These are phyloP conservation scores for Dacryopinax primogenitus DNA, from an alignment of 768 basidiomycete genomes.

Conservation along the genomic window DNA sequence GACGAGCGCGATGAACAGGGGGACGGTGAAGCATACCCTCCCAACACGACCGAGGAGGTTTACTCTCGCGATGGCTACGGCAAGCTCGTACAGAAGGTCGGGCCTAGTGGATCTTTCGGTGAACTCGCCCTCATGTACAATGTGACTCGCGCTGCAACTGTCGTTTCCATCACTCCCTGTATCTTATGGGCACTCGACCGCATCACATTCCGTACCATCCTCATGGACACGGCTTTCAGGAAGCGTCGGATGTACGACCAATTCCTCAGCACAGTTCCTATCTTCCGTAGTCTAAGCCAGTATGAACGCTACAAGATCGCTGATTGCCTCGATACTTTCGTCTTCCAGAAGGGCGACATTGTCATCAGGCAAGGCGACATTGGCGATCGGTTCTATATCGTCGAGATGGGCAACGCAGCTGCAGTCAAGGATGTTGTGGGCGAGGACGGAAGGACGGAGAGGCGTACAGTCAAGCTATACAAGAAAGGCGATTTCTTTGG, in stretches of 20 bases:
- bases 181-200: slow-evolving; percentile 94
- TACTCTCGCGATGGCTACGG: slow-evolving; percentile 56
- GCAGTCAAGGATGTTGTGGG: slow-evolving; percentile 62
- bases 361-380: slow-evolving; percentile 89
- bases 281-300: slow-evolving; percentile 72
- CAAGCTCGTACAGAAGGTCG: slow-evolving; percentile 72
- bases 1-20: slow-evolving; percentile 28
- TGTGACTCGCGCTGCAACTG: slow-evolving; percentile 88
- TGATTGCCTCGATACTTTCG: slow-evolving; percentile 76
- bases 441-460: slow-evolving; percentile 45
- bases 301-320: slow-evolving; percentile 94
- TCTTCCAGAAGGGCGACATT: slow-evolving; percentile 69
- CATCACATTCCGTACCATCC: slow-evolving; percentile 95
- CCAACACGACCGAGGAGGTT: slow-evolving; percentile 41
- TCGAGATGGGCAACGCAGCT: slow-evolving; percentile 84
- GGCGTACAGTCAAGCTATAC: slow-evolving; percentile 60
- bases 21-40: not conserved
- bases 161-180: slow-evolving; percentile 66
- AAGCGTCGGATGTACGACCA: slow-evolving; percentile 93
- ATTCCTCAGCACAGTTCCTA: slow-evolving; percentile 80
- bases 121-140: slow-evolving; percentile 98
- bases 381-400: slow-evolving; percentile 95
- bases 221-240: slow-evolving; percentile 81
- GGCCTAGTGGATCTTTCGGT: slow-evolving; percentile 77
- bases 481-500: slow-evolving; percentile 96